Conservation (phyloP, 148 eudicot species). For the Chenopodium album region DNA sequence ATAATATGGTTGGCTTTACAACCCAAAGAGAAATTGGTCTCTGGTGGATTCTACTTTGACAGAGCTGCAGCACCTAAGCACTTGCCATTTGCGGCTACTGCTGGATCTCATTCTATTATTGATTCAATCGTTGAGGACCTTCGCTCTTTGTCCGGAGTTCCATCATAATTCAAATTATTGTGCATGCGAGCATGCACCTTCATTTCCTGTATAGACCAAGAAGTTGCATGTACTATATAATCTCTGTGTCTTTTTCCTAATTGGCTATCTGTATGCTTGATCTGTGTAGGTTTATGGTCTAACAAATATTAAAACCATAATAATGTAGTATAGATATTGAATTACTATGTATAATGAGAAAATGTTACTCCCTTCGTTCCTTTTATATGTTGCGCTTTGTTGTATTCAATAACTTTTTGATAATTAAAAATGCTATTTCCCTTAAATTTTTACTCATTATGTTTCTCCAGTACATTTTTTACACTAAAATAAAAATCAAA, state of each 20-base stretch:
- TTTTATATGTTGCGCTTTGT: too few species aligned
- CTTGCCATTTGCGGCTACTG: slow-evolving; percentile 61
- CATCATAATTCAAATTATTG: slow-evolving; percentile 11
- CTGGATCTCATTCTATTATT: slow-evolving; percentile 61
- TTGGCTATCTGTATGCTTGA: not conserved
- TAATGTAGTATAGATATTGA: too few species aligned
- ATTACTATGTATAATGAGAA: too few species aligned
- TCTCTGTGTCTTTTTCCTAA: not conserved
- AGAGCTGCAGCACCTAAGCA: slow-evolving; percentile 89
- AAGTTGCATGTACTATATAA: not conserved
- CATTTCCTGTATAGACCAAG: not conserved
- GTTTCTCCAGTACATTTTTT: too few species aligned
- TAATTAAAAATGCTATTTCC: too few species aligned
- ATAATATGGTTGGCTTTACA: slow-evolving; percentile 78
- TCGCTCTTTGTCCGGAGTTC: slow-evolving; percentile 40
- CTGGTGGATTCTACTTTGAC: slow-evolving; percentile 86
- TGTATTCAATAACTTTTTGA: too few species aligned
- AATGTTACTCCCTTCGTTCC: too few species aligned
- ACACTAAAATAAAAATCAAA: too few species aligned
- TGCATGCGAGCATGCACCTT: not conserved
- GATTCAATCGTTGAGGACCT: slow-evolving; percentile 50
- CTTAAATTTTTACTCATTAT: too few species aligned
- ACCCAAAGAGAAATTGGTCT: slow-evolving; percentile 60
- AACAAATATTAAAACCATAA: not conserved
- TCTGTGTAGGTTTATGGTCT: not conserved